Conservation (phyloP, 192 early-diverging fungal genomes). For the Backusella morwellensis region DNA sequence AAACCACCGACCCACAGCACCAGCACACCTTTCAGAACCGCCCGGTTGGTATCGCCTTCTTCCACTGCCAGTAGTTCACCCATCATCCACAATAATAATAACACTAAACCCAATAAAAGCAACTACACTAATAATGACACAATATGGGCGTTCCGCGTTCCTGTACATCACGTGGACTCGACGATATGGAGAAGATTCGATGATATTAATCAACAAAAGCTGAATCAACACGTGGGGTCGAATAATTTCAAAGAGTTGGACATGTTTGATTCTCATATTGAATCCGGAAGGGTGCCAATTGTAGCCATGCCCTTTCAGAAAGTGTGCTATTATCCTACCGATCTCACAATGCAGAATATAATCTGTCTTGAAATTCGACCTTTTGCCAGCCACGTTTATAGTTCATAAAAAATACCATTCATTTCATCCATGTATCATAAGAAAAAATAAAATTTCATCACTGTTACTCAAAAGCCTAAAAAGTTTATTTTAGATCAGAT, state of each 20-base stretch:
- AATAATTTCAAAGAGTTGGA: not conserved
- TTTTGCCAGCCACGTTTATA: not conserved
- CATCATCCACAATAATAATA: not conserved
- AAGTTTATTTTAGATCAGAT: not conserved
- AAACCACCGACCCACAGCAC: not conserved
- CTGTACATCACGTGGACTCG: not conserved
- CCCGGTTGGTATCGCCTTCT: not conserved
- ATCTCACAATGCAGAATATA: not conserved
- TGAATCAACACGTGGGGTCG: not conserved
- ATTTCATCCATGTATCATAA: not conserved
- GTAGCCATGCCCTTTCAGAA: not conserved
- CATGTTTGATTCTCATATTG: constrained; percentile 2
- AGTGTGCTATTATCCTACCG: not conserved
- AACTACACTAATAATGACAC: too few relatives aligned
- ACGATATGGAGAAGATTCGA: constrained; percentile 4
- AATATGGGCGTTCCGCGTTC: not conserved
- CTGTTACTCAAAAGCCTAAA: not conserved
- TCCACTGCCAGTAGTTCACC: not conserved
- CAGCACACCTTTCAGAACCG: not conserved
- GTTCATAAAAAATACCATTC: not conserved
- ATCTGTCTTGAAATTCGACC: not conserved
- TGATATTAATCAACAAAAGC: not conserved
- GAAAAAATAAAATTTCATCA: not conserved
- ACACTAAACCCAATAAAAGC: not conserved
- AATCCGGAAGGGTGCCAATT: not conserved